A percentile compares a stretch with the other conserved stretches of the same genome.
Conservation (phyloP, 2,329 filamentous ascomycete species). For the Aspergillus glaucus region DNA sequence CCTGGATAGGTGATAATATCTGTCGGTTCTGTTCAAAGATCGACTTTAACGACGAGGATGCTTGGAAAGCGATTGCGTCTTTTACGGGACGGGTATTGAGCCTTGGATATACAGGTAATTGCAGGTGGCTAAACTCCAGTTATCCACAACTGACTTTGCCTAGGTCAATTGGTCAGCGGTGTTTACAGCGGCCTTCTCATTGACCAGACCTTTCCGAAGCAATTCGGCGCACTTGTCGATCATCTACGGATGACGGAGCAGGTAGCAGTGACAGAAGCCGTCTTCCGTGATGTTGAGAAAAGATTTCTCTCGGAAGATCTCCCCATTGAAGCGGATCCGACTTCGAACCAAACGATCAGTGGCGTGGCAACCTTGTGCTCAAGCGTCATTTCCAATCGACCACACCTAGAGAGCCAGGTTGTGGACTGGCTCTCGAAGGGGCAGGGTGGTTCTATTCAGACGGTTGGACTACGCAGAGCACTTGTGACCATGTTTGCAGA, state of each 20-base stretch:
- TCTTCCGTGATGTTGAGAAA: conserved; percentile 40
- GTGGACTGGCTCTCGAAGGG: conserved; percentile 60
- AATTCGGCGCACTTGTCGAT: conserved; percentile 34
- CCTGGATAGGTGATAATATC: conserved; percentile 67
- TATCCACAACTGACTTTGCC: conserved; percentile 8
- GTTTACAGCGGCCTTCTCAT: conserved; percentile 34
- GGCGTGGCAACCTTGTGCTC: conserved; percentile 55
- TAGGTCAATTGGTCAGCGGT: conserved; percentile 37
- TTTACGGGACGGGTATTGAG: conserved; percentile 56
- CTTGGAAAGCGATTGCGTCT: conserved; percentile 34
- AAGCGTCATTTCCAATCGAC: conserved; percentile 43
- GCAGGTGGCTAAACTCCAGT: neutral
- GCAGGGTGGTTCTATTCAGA: conserved; percentile 60
- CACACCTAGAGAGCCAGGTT: conserved; percentile 49
- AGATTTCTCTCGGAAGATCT: conserved; percentile 28
- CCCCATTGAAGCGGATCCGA: conserved; percentile 5
- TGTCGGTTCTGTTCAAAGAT: conserved; percentile 38
- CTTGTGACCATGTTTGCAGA: conserved; percentile 54
- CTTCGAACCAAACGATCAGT: conserved; percentile 38
- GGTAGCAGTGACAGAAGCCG: conserved; percentile 38
- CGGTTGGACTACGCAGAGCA: conserved; percentile 61
- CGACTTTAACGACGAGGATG: conserved; percentile 27
- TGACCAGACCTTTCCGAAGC: conserved; percentile 17
- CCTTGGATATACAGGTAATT: conserved; percentile 64
- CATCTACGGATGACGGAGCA: conserved; percentile 46